phyloP scores from a whole-genome alignment of 495 filamentous ascomycete genomes.

The Penicillium waksmanii region DNA sequence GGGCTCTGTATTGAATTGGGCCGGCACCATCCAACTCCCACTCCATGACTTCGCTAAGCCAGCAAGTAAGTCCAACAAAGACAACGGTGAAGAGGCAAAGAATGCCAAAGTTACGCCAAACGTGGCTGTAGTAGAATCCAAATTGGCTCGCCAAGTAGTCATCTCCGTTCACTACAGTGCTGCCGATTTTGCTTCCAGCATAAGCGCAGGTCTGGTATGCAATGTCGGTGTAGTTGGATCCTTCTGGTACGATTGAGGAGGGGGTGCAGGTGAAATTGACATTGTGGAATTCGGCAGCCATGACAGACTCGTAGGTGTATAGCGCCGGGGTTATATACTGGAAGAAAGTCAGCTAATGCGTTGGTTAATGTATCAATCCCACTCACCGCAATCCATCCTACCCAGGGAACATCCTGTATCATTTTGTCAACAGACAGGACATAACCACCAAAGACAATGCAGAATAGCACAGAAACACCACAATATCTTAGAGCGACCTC shows the following conservation, averaged over 20 bases:
- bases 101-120: conserved; percentile 71
- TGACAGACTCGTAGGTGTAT: conserved; percentile 68
- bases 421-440: conserved; percentile 41
- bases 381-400: conserved; percentile 43
- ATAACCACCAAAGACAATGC: conserved; percentile 43
- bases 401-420: conserved; percentile 43
- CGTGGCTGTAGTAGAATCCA: conserved; percentile 55
- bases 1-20: conserved; percentile 54
- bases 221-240: conserved; percentile 52
- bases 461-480: conserved; percentile 38
- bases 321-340: conserved; percentile 65
- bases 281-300: conserved; percentile 59
- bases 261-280: conserved; percentile 50
- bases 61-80: conserved; percentile 55
- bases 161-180: conserved; percentile 52
- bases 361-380: background rate
- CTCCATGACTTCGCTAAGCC: conserved; percentile 62
- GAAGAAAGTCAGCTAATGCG: background rate
- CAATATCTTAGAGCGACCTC: conserved; percentile 44
- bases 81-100: conserved; percentile 63
- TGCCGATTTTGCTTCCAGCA: conserved; percentile 52
- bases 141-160: conserved; percentile 57
- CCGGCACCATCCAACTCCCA: conserved; percentile 66
- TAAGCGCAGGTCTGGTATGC: conserved; percentile 64
- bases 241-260: conserved; percentile 59